phyloP scores from a whole-genome alignment of 1,284 basidiomycete genomes.

The Acaromyces ingoldii region DNA sequence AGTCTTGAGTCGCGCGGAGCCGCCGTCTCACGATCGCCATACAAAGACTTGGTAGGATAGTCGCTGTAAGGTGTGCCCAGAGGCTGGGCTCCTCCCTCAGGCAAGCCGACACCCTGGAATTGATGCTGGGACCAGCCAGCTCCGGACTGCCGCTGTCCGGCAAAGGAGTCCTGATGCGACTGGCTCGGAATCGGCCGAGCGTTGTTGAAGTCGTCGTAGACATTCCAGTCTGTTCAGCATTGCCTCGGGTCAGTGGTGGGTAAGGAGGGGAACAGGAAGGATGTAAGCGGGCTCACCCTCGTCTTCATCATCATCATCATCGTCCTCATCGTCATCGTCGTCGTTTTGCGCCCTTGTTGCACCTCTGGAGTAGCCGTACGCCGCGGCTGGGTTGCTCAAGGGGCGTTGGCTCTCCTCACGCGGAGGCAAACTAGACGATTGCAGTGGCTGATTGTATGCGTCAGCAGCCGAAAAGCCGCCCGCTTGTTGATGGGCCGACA shows the following conservation, averaged over 20 bases:
- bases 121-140: too few species aligned
- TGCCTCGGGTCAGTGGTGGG: too few species aligned
- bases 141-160: neutral
- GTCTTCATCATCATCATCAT: conserved; percentile 25
- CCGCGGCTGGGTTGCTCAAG: too few species aligned
- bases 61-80: neutral
- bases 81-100: neutral
- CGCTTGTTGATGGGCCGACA: too few species aligned
- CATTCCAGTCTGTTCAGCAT: conserved; percentile 30
- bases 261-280: neutral
- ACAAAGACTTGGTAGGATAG: neutral
- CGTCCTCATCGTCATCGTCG: conserved; percentile 13
- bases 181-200: conserved; percentile 11
- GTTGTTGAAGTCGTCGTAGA: conserved; percentile 47
- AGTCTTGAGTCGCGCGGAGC: conserved; percentile 11
- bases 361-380: too few species aligned
- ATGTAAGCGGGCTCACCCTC: neutral
- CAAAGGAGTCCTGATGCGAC: conserved; percentile 16
- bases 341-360: too few species aligned
- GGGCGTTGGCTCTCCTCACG: too few species aligned
- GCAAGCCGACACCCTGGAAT: neutral
- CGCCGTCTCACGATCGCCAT: neutral
- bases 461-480: too few species aligned
- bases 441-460: too few species aligned
- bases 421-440: too few species aligned